Conservation (phyloP, 257 asterid species). For the Solanum pennellii region DNA sequence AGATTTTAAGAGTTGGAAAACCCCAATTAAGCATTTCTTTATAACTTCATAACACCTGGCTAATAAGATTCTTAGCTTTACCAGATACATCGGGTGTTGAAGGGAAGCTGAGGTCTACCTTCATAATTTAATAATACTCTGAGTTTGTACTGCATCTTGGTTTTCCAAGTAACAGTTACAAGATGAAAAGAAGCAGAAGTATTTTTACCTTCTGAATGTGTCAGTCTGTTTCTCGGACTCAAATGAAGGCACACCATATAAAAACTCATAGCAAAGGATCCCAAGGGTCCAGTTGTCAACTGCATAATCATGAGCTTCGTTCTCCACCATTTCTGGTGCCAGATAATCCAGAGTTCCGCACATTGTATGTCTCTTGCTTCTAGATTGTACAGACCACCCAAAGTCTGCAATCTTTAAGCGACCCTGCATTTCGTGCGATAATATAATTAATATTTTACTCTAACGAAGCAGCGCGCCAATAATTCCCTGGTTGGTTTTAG, state of each 20-base stretch:
- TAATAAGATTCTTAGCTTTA: constrained; percentile 73
- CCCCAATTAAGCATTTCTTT: no score
- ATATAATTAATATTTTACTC: not conserved
- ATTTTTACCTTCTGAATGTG: constrained; percentile 62
- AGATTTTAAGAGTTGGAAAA: no score
- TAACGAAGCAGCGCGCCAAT: not conserved
- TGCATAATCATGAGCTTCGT: constrained; percentile 76
- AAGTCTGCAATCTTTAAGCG: constrained; percentile 89
- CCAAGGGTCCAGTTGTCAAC: constrained; percentile 95
- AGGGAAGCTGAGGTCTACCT: constrained; percentile 87
- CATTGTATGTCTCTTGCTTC: constrained; percentile 76
- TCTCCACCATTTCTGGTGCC: constrained; percentile 98
- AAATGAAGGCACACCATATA: constrained; percentile 84
- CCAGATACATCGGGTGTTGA: constrained; percentile 41
- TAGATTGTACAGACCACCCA: constrained; percentile 96
- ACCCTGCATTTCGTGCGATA: constrained; percentile 36
- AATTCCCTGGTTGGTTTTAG: not conserved
- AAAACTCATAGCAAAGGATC: constrained; percentile 75
- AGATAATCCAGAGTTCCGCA: constrained; percentile 93
- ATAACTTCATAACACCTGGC: constrained; percentile 29
- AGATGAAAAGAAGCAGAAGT: not conserved
- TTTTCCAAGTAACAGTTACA: not conserved
- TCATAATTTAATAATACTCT: constrained; percentile 39
- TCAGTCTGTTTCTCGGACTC: constrained; percentile 78
- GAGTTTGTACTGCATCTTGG: not conserved